A percentile compares a stretch with the other conserved stretches of the same genome.
These are phyloP conservation scores for Tephrocybe sp. DNA, from an alignment of 768 basidiomycete genomes.

Conservation along the genomic window DNA sequence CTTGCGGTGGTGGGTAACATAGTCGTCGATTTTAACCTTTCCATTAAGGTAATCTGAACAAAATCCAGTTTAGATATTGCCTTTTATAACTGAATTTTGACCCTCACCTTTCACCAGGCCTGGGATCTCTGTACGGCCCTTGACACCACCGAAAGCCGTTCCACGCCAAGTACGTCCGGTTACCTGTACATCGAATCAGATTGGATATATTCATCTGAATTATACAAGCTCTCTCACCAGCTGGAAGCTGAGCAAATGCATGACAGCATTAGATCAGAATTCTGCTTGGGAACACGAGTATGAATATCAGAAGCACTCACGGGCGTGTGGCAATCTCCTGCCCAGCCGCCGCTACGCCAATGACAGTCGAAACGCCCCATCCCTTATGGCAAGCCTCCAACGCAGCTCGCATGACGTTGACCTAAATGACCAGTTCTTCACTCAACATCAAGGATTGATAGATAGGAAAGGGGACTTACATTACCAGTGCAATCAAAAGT, in stretches of 20 bases:
- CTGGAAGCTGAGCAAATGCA: slow-evolving; percentile 48
- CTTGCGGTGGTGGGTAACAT: slow-evolving; percentile 83
- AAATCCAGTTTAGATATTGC: slow-evolving; percentile 1
- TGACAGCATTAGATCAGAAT: slow-evolving; percentile 5
- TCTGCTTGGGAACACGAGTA: background rate
- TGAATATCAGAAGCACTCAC: slow-evolving; percentile 35
- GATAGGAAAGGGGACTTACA: slow-evolving; percentile 25
- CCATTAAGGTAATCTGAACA: slow-evolving; percentile 74
- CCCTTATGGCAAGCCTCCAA: slow-evolving; percentile 99
- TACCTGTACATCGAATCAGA: slow-evolving; percentile 42
- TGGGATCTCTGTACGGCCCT: slow-evolving; percentile 94
- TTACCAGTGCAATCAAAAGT: slow-evolving; percentile 98
- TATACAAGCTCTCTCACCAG: slow-evolving; percentile 31
- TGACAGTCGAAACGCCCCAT: slow-evolving; percentile 95
- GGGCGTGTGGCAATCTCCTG: slow-evolving; percentile 92
- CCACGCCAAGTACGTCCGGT: slow-evolving; percentile 96
- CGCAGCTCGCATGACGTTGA: slow-evolving; percentile 91
- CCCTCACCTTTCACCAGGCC: slow-evolving; percentile 82
- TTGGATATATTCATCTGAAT: background rate
- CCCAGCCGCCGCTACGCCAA: slow-evolving; percentile 96
- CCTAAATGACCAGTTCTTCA: slow-evolving; percentile 34
- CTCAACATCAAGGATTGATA: background rate
- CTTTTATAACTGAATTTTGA: background rate
- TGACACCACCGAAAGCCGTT: slow-evolving; percentile 94
- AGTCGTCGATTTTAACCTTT: slow-evolving; percentile 90